Evolutionary conservation across 2,329 filamentous ascomycete genomes (phyloP).

Genomic region (Diplodia intermedia): DNA sequence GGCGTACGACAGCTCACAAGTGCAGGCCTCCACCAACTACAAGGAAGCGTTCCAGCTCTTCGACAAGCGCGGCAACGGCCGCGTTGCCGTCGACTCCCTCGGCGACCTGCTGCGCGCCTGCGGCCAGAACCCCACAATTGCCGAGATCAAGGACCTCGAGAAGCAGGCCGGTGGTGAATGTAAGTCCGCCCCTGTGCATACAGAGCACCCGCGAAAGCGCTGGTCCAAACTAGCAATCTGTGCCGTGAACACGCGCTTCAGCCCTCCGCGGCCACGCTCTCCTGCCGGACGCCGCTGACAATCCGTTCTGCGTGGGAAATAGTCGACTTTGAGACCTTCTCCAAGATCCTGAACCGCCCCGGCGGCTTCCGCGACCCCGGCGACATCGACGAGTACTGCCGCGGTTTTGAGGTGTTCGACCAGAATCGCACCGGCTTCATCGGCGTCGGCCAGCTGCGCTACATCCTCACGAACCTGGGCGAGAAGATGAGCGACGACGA

Average conservation of each 20-base stretch:
- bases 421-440: slow-evolving; percentile 99
- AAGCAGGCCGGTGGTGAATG: slow-evolving; percentile 88
- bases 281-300: slow-evolving; percentile 49
- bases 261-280: neutral
- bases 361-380: slow-evolving; percentile 98
- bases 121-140: slow-evolving; percentile 94
- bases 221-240: neutral
- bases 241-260: neutral
- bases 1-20: slow-evolving; percentile 34
- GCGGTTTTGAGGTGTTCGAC: slow-evolving; percentile 98
- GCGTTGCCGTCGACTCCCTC: slow-evolving; percentile 82
- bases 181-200: slow-evolving; percentile 60
- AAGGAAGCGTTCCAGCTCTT: slow-evolving; percentile 99
- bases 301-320: slow-evolving; percentile 54
- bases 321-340: slow-evolving; percentile 99
- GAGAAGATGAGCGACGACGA: slow-evolving; percentile 99
- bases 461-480: slow-evolving; percentile 95
- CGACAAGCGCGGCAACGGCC: slow-evolving; percentile 96
- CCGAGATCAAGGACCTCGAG: slow-evolving; percentile 92
- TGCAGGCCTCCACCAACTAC: slow-evolving; percentile 89
- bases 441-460: slow-evolving; percentile 95
- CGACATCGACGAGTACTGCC: slow-evolving; percentile 97
- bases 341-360: slow-evolving; percentile 94
- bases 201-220: neutral
- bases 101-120: slow-evolving; percentile 95